Evolutionary conservation across 2,329 filamentous ascomycete species (phyloP).

Genomic region (Colletotrichum lini): DNA sequence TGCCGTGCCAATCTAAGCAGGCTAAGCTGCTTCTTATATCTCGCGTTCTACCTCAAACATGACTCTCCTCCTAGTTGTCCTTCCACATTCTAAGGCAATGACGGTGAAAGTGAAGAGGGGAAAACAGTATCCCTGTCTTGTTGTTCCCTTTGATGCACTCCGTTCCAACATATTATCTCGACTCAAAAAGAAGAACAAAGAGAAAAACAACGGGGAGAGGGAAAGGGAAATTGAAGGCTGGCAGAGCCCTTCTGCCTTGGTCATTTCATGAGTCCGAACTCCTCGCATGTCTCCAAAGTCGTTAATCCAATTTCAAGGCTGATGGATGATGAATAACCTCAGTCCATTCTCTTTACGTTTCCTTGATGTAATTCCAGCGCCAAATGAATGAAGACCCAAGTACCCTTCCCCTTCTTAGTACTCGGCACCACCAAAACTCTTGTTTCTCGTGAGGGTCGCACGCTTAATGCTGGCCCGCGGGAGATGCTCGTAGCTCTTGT

Average conservation of each 20-base stretch:
- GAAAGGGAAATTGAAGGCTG: slow-evolving; percentile 1
- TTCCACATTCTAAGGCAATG: slow-evolving; percentile 32
- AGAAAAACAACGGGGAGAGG: neutral
- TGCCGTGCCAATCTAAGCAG: slow-evolving; percentile 40
- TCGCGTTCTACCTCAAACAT: slow-evolving; percentile 30
- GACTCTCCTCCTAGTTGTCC: neutral
- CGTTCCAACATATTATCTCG: neutral
- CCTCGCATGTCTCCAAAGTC: slow-evolving; percentile 26
- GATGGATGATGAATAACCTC: too few relatives aligned
- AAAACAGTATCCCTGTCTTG: neutral
- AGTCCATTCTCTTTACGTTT: neutral
- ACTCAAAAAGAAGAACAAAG: neutral
- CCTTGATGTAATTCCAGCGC: slow-evolving; percentile 19
- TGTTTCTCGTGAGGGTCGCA: slow-evolving; percentile 63
- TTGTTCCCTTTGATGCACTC: neutral
- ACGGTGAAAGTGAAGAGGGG: neutral
- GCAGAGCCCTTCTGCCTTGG: slow-evolving; percentile 21
- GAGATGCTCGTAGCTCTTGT: slow-evolving; percentile 58
- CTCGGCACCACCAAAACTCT: slow-evolving; percentile 65
- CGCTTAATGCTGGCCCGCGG: slow-evolving; percentile 61
- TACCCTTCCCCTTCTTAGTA: slow-evolving; percentile 50
- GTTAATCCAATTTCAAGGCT: slow-evolving; percentile 14
- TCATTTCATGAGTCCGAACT: slow-evolving; percentile 26
- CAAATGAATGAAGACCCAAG: slow-evolving; percentile 34
- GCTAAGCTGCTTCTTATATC: slow-evolving; percentile 29